Base-by-base conservation (phyloP, 2,329 filamentous ascomycete species). In the Diaporthe vexans region DNA sequence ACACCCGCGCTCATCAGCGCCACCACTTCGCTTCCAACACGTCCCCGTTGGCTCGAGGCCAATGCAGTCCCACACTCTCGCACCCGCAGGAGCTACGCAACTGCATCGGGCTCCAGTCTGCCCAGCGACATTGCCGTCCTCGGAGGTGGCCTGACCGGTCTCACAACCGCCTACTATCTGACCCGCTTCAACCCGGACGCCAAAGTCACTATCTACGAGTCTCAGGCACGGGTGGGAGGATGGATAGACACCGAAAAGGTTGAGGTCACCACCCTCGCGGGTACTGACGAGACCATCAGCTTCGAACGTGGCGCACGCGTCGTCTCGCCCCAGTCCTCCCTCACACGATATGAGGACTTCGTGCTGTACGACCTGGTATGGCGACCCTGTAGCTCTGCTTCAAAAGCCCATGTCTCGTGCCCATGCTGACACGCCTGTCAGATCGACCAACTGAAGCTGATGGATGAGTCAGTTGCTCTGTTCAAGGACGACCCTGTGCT, bases 271-370 rank as follows among this genome's bases (percentile, higher is more conserved):
- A 78, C 77, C 13, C 84, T 87, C 6, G 87, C 88, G 51, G 93
- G 91, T 21, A 87, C 88, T 29, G 83, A 88, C 65, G 85, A 83
- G 19, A 82, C 80, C 4, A 89, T 98, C 46, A 83, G 94, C 37
- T 95, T 98, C 79, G 96, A 99, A 85, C 90, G 91, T 77, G 97
- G 96, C 0, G 94, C 97, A 29, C 90, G 96, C 79, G 94, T 94
- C 71, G 84, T 98, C 78, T 88, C 93, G 74, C 85, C 90, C 83
- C 77, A 87, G 81, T 77, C 81, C 77, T 75, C 79, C 46, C 78
- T 76, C 0, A 82, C 84, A 76, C 81, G 85, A 56, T 89, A 88
- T 75, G 90, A 92, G 79, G 92, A 93, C 72, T 81, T 93, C 48
- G 86, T 94, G 48, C 90, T 95, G 15, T 90, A 92, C 73, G 91